phyloP scores from a whole-genome alignment of 2,329 filamentous ascomycete genomes.

The Colletotrichum truncatum region DNA sequence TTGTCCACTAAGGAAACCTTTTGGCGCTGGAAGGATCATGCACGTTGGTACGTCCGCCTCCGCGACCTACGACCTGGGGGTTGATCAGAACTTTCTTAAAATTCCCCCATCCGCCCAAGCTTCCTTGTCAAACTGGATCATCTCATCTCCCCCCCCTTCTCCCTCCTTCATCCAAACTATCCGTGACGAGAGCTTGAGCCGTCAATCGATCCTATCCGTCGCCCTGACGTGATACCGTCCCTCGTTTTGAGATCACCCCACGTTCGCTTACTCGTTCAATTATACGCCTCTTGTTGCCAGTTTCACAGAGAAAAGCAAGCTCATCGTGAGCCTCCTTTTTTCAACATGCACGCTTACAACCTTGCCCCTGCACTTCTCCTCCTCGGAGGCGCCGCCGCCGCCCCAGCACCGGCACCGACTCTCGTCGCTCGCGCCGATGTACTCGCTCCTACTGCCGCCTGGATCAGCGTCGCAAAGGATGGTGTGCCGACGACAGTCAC shows the following conservation, averaged over 20 bases:
- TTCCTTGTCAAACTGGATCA: conserved; percentile 9
- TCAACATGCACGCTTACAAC: conserved; percentile 42
- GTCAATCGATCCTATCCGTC: background rate
- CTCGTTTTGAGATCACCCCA: background rate
- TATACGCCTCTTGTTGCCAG: background rate
- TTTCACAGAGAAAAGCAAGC: background rate
- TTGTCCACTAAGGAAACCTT: conserved; percentile 2
- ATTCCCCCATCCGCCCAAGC: conserved; percentile 9
- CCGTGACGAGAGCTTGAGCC: conserved; percentile 8
- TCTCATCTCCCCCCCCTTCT: background rate
- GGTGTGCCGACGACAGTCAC: conserved; percentile 59
- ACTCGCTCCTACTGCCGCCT: conserved; percentile 51
- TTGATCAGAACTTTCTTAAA: conserved; percentile 1
- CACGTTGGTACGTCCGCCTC: conserved; percentile 6
- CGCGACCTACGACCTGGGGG: conserved; percentile 17
- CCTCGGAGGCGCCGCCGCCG: conserved; percentile 38
- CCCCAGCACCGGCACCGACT: conserved; percentile 38
- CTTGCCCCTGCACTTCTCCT: conserved; percentile 40
- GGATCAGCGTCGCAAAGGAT: conserved; percentile 61
- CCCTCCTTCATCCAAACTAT: background rate
- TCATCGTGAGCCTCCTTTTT: background rate
- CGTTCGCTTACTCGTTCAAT: background rate
- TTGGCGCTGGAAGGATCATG: conserved; percentile 18
- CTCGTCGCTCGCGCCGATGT: conserved; percentile 33
- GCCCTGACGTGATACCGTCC: background rate